Evolutionary conservation across 2,329 filamentous ascomycete genomes (phyloP), one percentile per base, ranked within the genome.

Genomic region (Hypoxylon sp.): DNA sequence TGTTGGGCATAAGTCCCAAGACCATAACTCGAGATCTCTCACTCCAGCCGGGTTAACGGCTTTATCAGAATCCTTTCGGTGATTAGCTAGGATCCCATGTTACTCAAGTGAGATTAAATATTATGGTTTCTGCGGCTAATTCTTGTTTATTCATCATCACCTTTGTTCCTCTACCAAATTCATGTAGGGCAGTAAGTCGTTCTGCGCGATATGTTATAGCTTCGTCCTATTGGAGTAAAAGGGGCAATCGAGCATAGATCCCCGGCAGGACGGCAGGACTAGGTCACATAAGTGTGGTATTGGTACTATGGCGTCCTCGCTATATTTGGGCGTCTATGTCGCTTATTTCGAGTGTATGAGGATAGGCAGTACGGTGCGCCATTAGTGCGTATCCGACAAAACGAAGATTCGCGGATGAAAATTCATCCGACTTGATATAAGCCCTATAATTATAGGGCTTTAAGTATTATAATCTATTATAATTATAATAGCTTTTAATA

Each of bases 111-210:
- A 11, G n/a, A 46, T 19, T 17, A 46, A 47, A 3, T 13, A 17
- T 14, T 17, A n/a, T 35, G 13, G 13, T 42, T 14, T 22, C 19
- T 17, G 10, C 37, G 22, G 13, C 14, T 37, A 37, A 37, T 37
- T 14, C n/a, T 42, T 14, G 13, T 42, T 33, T 56, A 33, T 39
- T 56, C 39, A 46, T 56, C 39, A 46, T 26, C 39, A 46, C n/a
- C 9, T 9, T 35, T 33, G 39, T 17, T 10, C 24, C 13, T 56
- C 44, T 17, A 26, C 14, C 39, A 56, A 56, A 11, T 14, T 8
- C 13, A 42, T n/a, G 33, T 6, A 54, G 19, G 51, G 31, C 19
- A 9, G 13, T 19, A 19, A 31, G 24, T 55, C 52, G 19, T 39
- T 37, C 24, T 26, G 6, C 11, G 11, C 11, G 39, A 46, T 22